Evolutionary conservation across 192 early-diverging fungal species (phyloP), one percentile per base, ranked within the genome.

Genomic region (Coemansia biformis): DNA sequence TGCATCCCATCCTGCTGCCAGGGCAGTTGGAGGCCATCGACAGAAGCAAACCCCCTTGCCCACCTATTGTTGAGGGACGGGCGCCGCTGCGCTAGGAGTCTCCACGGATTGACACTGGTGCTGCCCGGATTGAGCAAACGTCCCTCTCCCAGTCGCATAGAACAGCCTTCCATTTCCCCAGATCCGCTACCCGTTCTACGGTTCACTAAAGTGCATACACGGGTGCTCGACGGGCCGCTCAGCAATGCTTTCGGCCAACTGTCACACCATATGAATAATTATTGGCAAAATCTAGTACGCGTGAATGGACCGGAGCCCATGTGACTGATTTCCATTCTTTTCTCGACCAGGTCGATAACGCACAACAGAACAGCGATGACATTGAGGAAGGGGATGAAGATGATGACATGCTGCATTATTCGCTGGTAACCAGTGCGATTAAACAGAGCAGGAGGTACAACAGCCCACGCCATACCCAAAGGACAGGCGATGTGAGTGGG

Each of bases 251-350:
- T 50, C 77, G 79, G 30, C 95, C 95, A 5, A 84, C 96, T 19
- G 88, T 98, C 0, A 96, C 95, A 8, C 93, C 93, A 1, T 96
- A 79, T 51, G 95, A 98, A 63, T 66, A 95, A 35, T 81, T 87
- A 38, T 63, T 93, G 38, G 91, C 94, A 0, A 67, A 95, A 24
- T 48, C 75, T 0, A 28, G 45, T 14, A 42, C 53, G 0, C 37
- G 31, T 0, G 79, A 83, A 48, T 89, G 85, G 85, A 79, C 79
- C 0, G 85, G 85, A 35, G 74, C 84, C 30, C 87, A 87, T 46
- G 57, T 85, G 17, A 82, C 82, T 0, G 84, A 83, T 38, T 87
- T 89, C 47, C 75, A 77, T 15, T 66, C 77, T 10, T 57, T 86
- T 9, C 48, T 89, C 21, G 75, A 76, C 1, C 62, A 75, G 24